Percentiles rank a stretch among this genome's conserved stretches.
Conservation (phyloP, 2,329 filamentous ascomycete species). For the Scedosporium boydii region DNA sequence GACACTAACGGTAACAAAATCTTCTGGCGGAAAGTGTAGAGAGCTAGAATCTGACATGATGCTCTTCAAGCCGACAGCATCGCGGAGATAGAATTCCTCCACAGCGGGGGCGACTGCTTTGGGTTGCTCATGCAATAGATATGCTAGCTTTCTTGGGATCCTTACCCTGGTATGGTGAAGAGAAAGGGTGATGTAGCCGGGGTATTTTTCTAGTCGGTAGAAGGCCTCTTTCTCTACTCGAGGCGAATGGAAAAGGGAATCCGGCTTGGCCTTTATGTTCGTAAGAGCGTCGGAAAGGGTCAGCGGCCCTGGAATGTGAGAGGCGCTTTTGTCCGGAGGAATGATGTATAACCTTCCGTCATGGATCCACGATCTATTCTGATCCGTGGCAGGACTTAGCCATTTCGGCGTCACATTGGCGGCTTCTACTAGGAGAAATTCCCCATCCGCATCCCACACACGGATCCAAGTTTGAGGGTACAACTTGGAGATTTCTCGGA, state of each 20-base stretch:
- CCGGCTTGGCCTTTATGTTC: conserved; percentile 46
- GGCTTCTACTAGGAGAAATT: conserved; percentile 91
- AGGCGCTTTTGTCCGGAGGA: conserved; percentile 34
- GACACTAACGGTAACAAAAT: conserved; percentile 70
- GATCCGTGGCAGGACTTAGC: conserved; percentile 84
- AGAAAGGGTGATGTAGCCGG: conserved; percentile 60
- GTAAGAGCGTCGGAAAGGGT: conserved; percentile 54
- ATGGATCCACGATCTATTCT: conserved; percentile 84
- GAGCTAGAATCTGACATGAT: conserved; percentile 45
- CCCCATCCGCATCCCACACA: conserved; percentile 80
- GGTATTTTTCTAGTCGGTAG: conserved; percentile 78
- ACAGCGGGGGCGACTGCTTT: conserved; percentile 72
- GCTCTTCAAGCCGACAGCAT: conserved; percentile 64
- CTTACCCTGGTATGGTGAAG: conserved; percentile 67
- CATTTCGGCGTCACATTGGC: conserved; percentile 80
- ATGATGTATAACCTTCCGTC: conserved; percentile 67
- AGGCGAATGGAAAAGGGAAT: conserved; percentile 57
- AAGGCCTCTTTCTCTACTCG: conserved; percentile 84
- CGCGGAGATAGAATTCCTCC: conserved; percentile 87
- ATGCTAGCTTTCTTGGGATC: conserved; percentile 74
- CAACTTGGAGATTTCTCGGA: conserved; percentile 68
- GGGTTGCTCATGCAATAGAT: conserved; percentile 66
- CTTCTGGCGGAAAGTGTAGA: conserved; percentile 62
- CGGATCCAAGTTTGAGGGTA: conserved; percentile 72
- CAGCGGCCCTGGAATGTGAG: conserved; percentile 27